Percentiles rank a stretch among this genome's conserved stretches.
phyloP scores from a whole-genome alignment of 352 stramenopile species.

The Phytopythium oedochilum region DNA sequence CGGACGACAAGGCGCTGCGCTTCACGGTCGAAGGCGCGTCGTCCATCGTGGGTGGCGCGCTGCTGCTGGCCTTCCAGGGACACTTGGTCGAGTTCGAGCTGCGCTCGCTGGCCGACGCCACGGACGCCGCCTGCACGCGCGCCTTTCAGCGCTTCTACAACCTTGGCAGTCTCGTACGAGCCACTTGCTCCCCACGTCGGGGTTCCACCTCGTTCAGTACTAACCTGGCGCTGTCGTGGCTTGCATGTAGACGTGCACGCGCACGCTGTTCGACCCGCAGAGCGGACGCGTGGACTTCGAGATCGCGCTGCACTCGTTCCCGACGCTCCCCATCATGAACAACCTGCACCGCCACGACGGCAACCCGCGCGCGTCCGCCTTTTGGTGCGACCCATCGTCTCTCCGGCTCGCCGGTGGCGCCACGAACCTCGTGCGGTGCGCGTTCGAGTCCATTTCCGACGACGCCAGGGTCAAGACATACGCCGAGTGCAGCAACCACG shows the following conservation, averaged over 20 bases:
- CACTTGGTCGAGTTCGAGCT: conserved; percentile 68
- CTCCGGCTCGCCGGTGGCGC: neutral
- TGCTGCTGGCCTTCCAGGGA: conserved; percentile 60
- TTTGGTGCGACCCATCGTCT: conserved; percentile 42
- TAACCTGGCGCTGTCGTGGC: neutral
- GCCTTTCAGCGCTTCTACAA: conserved; percentile 74
- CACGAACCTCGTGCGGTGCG: conserved; percentile 16
- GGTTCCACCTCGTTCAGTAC: neutral
- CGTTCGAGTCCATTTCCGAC: conserved; percentile 41
- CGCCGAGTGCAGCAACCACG: conserved; percentile 54
- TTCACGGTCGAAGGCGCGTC: conserved; percentile 23
- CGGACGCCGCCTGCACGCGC: conserved; percentile 45
- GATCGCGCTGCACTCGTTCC: conserved; percentile 61
- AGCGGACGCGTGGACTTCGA: conserved; percentile 31
- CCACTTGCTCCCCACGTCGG: neutral
- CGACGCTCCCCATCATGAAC: conserved; percentile 73
- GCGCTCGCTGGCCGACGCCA: conserved; percentile 36
- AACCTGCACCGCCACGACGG: conserved; percentile 68
- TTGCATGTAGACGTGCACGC: conserved; percentile 25
- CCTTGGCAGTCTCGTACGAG: conserved; percentile 43
- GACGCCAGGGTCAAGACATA: conserved; percentile 48
- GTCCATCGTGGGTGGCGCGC: conserved; percentile 25
- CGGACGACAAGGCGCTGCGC: conserved; percentile 48
- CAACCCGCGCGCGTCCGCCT: conserved; percentile 44
- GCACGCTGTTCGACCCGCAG: conserved; percentile 23